Conservation (phyloP, 2,329 filamentous ascomycete species). For the Phaeosphaeria sp. region DNA sequence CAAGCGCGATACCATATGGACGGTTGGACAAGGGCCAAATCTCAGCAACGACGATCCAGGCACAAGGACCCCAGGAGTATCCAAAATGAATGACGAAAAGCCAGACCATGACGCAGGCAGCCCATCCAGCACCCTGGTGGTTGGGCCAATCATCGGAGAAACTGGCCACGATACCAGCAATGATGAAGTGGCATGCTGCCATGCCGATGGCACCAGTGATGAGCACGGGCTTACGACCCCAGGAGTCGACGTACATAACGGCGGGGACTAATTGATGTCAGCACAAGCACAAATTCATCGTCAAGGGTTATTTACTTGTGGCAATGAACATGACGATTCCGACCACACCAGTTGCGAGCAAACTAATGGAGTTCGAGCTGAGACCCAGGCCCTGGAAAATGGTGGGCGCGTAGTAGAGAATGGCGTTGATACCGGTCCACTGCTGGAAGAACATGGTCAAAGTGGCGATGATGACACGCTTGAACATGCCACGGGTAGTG, state of each 20-base stretch:
- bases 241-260: slow-evolving; percentile 69
- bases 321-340: slow-evolving; percentile 73
- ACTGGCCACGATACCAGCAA: slow-evolving; percentile 71
- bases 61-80: slow-evolving; percentile 37
- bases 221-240: slow-evolving; percentile 69
- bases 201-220: slow-evolving; percentile 72
- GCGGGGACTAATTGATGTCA: slow-evolving; percentile 58
- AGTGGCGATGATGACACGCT: slow-evolving; percentile 68
- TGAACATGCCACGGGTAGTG: slow-evolving; percentile 69
- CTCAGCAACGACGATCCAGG: slow-evolving; percentile 39
- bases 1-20: slow-evolving; percentile 47
- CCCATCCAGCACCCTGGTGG: slow-evolving; percentile 60
- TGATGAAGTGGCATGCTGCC: slow-evolving; percentile 73
- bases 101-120: slow-evolving; percentile 41
- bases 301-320: slow-evolving; percentile 48
- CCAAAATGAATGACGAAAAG: slow-evolving; percentile 39
- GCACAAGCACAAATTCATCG: neutral
- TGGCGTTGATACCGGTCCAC: slow-evolving; percentile 58
- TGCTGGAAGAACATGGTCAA: slow-evolving; percentile 58
- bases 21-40: slow-evolving; percentile 48
- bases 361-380: slow-evolving; percentile 55
- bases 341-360: slow-evolving; percentile 73
- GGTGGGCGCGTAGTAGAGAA: slow-evolving; percentile 56
- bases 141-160: slow-evolving; percentile 65
- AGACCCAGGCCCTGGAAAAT: slow-evolving; percentile 57